Evolutionary conservation across 805 yeast genomes (phyloP).

Genomic region (Kodamaea kaohsiungensis): DNA sequence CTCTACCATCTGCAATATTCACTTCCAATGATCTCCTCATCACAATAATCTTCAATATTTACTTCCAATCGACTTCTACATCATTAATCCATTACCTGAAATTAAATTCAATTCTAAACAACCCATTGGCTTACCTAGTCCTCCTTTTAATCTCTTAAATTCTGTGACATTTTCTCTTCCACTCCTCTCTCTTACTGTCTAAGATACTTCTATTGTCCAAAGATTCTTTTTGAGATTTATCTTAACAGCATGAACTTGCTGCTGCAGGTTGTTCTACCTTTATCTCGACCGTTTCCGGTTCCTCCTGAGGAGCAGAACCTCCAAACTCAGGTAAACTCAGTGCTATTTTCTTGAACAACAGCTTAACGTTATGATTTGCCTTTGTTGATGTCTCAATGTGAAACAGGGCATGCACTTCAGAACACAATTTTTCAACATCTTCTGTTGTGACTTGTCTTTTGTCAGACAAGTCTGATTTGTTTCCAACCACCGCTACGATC

Average conservation of each 20-base stretch:
- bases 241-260: conserved; percentile 20
- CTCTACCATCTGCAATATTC: too few species aligned
- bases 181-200: not conserved
- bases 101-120: too few species aligned
- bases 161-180: not conserved
- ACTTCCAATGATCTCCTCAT: too few species aligned
- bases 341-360: conserved; percentile 86
- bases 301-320: conserved; percentile 13
- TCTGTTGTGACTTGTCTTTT: conserved; percentile 79
- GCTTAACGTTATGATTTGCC: conserved; percentile 91
- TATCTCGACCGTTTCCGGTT: conserved; percentile 41
- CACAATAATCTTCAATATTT: too few species aligned
- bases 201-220: not conserved
- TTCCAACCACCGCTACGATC: conserved; percentile 87
- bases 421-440: conserved; percentile 81
- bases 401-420: conserved; percentile 69
- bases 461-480: conserved; percentile 72
- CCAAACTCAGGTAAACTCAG: conserved; percentile 81
- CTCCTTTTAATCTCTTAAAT: not conserved
- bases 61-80: too few species aligned
- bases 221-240: not conserved
- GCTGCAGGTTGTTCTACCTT: conserved; percentile 29
- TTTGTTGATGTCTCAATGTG: conserved; percentile 94
- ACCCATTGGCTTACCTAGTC: not conserved
- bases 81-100: too few species aligned